Percentiles rank a stretch among this genome's conserved stretches.
These are phyloP conservation scores for Dioszegia aurantiaca DNA, from an alignment of 768 basidiomycete genomes.

Conservation along the genomic window DNA sequence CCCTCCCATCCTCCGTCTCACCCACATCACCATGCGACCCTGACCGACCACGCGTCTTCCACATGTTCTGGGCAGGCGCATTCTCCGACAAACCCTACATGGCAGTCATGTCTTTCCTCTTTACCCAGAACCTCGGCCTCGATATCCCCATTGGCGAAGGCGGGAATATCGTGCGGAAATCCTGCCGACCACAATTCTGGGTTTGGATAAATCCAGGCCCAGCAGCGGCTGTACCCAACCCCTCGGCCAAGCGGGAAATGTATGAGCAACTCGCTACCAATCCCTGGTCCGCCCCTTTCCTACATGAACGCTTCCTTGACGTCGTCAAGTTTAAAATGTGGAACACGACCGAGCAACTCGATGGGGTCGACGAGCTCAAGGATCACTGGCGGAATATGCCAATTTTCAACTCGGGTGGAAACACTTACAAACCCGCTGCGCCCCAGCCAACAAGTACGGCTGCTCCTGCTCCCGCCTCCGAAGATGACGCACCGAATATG, in stretches of 20 bases:
- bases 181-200: constrained; percentile 93
- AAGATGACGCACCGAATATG: constrained; percentile 26
- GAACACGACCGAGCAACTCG: constrained; percentile 97
- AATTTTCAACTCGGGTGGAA: constrained; percentile 67
- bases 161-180: constrained; percentile 49
- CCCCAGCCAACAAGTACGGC: constrained; percentile 21
- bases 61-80: constrained; percentile 99
- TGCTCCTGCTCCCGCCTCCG: constrained; percentile 9
- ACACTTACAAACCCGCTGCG: constrained; percentile 41
- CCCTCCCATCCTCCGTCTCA: constrained; percentile 35
- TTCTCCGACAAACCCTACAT: constrained; percentile 99
- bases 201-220: constrained; percentile 99
- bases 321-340: constrained; percentile 93
- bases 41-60: constrained; percentile 82
- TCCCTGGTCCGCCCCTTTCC: constrained; percentile 92
- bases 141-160: constrained; percentile 60
- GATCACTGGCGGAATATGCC: constrained; percentile 83
- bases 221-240: constrained; percentile 82
- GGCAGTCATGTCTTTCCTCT: constrained; percentile 88
- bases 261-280: constrained; percentile 70
- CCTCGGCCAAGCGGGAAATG: constrained; percentile 77
- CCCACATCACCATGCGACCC: constrained; percentile 66
- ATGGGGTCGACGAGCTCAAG: constrained; percentile 81
- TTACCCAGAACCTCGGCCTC: constrained; percentile 88
- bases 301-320: constrained; percentile 86